These are phyloP conservation scores for Carex myosuroides DNA, from an alignment of 176 grass and related monocot genomes.

Conservation along the genomic window DNA sequence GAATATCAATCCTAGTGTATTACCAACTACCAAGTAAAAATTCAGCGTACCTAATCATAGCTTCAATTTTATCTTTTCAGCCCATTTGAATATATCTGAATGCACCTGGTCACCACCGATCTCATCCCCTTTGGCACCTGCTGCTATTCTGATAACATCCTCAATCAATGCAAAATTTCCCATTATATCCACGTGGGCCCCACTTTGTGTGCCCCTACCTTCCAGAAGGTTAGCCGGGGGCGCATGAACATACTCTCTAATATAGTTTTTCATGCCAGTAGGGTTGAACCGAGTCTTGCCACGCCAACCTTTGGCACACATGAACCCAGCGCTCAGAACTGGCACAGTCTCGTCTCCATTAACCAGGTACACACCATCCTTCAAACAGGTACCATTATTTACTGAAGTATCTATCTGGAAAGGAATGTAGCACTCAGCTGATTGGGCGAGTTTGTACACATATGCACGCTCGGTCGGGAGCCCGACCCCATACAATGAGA, in stretches of 20 bases:
- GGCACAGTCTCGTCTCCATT: constrained; percentile 93
- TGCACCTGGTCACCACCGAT: constrained; percentile 75
- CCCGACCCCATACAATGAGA: constrained; percentile 93
- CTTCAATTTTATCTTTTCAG: constrained; percentile 67
- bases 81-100: constrained; percentile 93
- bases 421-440: constrained; percentile 88
- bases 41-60: constrained; percentile 22
- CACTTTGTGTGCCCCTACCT: constrained; percentile 92
- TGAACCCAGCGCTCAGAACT: constrained; percentile 76
- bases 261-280: constrained; percentile 71
- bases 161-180: constrained; percentile 94
- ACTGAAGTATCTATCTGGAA: constrained; percentile 84
- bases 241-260: constrained; percentile 81
- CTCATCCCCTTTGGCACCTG: constrained; percentile 75
- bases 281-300: constrained; percentile 96
- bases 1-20: neutral
- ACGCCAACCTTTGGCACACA: constrained; percentile 96
- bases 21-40: neutral
- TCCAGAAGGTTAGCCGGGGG: constrained; percentile 72
- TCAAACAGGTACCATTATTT: constrained; percentile 59
- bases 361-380: constrained; percentile 71
- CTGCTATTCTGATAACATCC: constrained; percentile 86
- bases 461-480: constrained; percentile 94
- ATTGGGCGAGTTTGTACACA: constrained; percentile 71
- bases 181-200: constrained; percentile 97